Evolutionary conservation across 495 filamentous ascomycete genomes (phyloP), one percentile per base, ranked within the genome.

Genomic region (Tuber aestivum): DNA sequence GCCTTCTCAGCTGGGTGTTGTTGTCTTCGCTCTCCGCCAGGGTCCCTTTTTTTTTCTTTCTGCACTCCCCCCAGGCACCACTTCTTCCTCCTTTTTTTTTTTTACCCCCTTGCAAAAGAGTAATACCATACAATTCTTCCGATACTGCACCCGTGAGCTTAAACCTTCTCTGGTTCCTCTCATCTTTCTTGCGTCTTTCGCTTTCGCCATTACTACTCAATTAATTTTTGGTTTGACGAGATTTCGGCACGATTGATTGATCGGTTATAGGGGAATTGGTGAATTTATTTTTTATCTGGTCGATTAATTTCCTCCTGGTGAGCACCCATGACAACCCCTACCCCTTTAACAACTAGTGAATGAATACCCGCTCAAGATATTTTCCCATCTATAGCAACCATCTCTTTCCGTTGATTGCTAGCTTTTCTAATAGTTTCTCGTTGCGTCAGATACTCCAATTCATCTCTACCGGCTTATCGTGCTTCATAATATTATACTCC

Each of bases 101-200:
- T 79, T 75, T 74, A 72, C 68, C 69, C 75, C 70, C 79, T 79
- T 75, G 56, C 56, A 42, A 75, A 76, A 41, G 65, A 70, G 75
- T 77, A 79, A 76, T 79, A 79, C 76, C 78, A 73, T 79, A 76
- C 78, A 79, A 78, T 79, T 70, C 75, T 71, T 71, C 76, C 76
- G 77, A 68, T 74, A 70, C 70, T 68, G 61, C 78, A 79, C 76
- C 48, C 50, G 40, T 56, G 70, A 41, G 32, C 38, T 50, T 65
- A 42, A 42, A 41, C 76, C 69, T 70, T 50, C 74, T 69, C 72
- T 73, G 81, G 72, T 79, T 70, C 75, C 71, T 78, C 77, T 65
- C 76, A 80, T 72, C 73, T 72, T n/a, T 35, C 76, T 69, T 76
- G 78, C 61, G 73, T 44, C 65, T 68, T 75, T 61, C 56, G 37